Conservation (phyloP, 306 rosid genomes). For the Cotoneaster glaucophyllus region DNA sequence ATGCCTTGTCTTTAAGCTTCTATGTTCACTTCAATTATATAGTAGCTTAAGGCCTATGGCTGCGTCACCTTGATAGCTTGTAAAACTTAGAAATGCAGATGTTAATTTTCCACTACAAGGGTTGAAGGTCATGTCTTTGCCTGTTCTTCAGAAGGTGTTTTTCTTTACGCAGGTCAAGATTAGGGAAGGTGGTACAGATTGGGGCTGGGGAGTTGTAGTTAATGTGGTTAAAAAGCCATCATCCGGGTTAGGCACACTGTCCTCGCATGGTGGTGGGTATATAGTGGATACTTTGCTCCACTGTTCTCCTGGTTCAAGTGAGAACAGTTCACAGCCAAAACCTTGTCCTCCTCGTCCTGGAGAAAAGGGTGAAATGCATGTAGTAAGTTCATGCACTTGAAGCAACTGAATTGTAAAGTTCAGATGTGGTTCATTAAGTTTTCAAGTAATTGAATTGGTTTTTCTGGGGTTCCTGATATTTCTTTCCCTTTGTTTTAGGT, state of each 20-base stretch:
- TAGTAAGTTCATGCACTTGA: conserved; percentile 49
- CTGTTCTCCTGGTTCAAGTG: conserved; percentile 79
- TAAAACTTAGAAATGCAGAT: background rate
- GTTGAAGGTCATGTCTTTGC: background rate
- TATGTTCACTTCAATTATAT: background rate
- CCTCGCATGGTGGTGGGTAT: conserved; percentile 60
- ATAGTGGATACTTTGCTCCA: conserved; percentile 89
- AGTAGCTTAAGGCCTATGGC: background rate
- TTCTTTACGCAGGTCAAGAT: conserved; percentile 57
- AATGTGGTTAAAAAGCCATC: conserved; percentile 88
- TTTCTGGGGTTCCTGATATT: conserved; percentile 8
- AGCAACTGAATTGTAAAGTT: background rate
- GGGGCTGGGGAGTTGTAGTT: conserved; percentile 99
- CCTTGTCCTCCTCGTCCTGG: conserved; percentile 95
- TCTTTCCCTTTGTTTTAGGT: conserved; percentile 46
- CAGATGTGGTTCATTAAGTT: background rate
- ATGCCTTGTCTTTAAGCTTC: background rate
- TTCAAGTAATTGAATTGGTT: conserved; percentile 2
- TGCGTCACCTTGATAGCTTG: background rate
- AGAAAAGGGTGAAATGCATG: conserved; percentile 99
- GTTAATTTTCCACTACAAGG: background rate
- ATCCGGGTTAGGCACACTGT: conserved; percentile 20
- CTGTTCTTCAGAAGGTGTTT: background rate
- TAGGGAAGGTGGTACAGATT: conserved; percentile 96
- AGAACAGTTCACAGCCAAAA: conserved; percentile 73